phyloP scores from a whole-genome alignment of 306 rosid species.

The Dicorynia guianensis region DNA sequence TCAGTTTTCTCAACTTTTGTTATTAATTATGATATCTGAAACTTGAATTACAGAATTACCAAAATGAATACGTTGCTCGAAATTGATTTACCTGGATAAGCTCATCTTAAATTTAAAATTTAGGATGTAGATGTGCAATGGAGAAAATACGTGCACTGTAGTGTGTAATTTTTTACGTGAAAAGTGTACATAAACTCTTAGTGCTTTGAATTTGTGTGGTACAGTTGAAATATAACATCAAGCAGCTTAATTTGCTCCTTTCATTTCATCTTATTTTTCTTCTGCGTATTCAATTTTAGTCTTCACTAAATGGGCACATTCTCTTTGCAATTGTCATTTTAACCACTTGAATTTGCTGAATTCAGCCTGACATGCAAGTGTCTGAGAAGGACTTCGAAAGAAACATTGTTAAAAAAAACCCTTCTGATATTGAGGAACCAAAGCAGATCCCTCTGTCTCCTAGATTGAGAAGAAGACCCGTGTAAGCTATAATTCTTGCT shows the following conservation, averaged over 20 bases:
- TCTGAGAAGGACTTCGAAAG: constrained; percentile 53
- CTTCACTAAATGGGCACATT: neutral
- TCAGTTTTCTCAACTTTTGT: neutral
- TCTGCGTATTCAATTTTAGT: constrained; percentile 14
- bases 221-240: constrained; percentile 22
- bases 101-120: neutral
- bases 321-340: constrained; percentile 20
- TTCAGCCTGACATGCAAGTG: constrained; percentile 57
- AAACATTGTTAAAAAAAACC: constrained; percentile 48
- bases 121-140: neutral
- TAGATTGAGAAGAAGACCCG: constrained; percentile 80
- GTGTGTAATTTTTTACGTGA: neutral
- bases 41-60: neutral
- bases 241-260: neutral
- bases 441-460: constrained; percentile 56
- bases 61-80: constrained; percentile 8
- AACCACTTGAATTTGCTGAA: constrained; percentile 42
- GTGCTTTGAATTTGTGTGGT: constrained; percentile 23
- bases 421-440: constrained; percentile 56
- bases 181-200: constrained; percentile 9
- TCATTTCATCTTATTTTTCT: neutral
- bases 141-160: constrained; percentile 30
- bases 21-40: constrained; percentile 22
- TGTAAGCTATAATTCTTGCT: constrained; percentile 50
- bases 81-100: neutral